phyloP scores from a whole-genome alignment of 805 yeast species.

The Candida schatavii region DNA sequence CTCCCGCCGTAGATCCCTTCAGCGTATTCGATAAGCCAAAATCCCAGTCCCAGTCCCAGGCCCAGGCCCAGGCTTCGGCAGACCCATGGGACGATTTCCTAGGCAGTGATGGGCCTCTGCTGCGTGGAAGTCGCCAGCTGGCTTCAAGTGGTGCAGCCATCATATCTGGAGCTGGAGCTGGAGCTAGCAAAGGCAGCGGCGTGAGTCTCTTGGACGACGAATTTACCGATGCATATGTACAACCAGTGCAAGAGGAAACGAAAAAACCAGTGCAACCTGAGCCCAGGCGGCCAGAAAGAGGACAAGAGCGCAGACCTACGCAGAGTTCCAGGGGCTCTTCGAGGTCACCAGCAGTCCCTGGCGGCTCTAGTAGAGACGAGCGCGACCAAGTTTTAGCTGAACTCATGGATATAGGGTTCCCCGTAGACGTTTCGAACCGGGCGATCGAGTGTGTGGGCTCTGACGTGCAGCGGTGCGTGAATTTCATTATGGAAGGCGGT shows the following conservation, averaged over 20 bases:
- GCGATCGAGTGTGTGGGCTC: conserved; percentile 61
- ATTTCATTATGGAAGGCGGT: conserved; percentile 50
- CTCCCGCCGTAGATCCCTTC: neutral
- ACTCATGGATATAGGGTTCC: conserved; percentile 77
- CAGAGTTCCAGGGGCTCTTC: neutral
- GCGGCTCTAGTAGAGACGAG: conserved; percentile 10
- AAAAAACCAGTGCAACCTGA: neutral
- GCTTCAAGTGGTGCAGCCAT: too few species aligned
- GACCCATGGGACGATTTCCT: conserved; percentile 5
- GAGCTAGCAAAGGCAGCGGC: conserved; percentile 1
- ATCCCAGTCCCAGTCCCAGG: neutral
- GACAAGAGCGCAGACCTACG: neutral
- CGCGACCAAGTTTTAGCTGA: conserved; percentile 60
- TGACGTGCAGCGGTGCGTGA: conserved; percentile 64
- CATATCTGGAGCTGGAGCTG: too few species aligned
- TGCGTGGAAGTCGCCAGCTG: too few species aligned
- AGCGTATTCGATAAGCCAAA: neutral
- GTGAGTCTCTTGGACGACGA: conserved; percentile 38
- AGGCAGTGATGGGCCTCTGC: too few species aligned
- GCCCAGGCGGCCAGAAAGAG: neutral
- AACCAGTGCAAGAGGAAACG: too few species aligned
- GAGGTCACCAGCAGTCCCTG: neutral
- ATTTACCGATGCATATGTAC: conserved; percentile 38
- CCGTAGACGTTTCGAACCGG: conserved; percentile 52
- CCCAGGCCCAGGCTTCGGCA: conserved; percentile 10